A percentile compares a stretch with the other conserved stretches of the same genome.
phyloP scores from a whole-genome alignment of 768 basidiomycete species.

The Boletus tylopilopsis region DNA sequence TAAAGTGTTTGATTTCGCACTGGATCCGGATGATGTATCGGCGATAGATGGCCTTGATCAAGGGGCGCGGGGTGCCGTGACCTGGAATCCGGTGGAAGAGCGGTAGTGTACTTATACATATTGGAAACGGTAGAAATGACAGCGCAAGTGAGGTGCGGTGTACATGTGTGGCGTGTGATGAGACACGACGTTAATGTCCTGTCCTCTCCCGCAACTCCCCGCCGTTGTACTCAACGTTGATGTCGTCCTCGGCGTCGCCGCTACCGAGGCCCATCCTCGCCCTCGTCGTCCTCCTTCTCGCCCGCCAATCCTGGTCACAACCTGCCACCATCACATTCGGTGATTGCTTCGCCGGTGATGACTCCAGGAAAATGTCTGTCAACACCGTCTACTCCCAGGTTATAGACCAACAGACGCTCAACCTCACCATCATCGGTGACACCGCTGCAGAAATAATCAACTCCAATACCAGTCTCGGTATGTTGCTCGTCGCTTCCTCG shows the following conservation, averaged over 20 bases:
- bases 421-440: slow-evolving; percentile 69
- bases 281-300: slow-evolving; percentile 16
- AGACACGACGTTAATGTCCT: slow-evolving; percentile 18
- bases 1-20: slow-evolving; percentile 68
- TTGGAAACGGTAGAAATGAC: neutral
- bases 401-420: slow-evolving; percentile 47
- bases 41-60: slow-evolving; percentile 63
- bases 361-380: slow-evolving; percentile 57
- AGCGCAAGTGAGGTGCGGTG: neutral
- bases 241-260: slow-evolving; percentile 3
- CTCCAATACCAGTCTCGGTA: slow-evolving; percentile 63
- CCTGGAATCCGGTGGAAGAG: slow-evolving; percentile 81
- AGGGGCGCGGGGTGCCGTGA: slow-evolving; percentile 65
- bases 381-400: slow-evolving; percentile 73
- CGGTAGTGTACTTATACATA: neutral
- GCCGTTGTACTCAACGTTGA: slow-evolving; percentile 24
- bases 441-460: slow-evolving; percentile 59
- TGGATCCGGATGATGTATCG: slow-evolving; percentile 59
- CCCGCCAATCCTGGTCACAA: slow-evolving; percentile 39
- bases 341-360: slow-evolving; percentile 65
- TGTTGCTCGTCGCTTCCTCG: slow-evolving; percentile 19
- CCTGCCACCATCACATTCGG: slow-evolving; percentile 59
- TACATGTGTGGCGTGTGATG: neutral
- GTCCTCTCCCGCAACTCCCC: slow-evolving; percentile 3
- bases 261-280: slow-evolving; percentile 1